Conservation (phyloP, 768 basidiomycete species). For the Chiua virens region DNA sequence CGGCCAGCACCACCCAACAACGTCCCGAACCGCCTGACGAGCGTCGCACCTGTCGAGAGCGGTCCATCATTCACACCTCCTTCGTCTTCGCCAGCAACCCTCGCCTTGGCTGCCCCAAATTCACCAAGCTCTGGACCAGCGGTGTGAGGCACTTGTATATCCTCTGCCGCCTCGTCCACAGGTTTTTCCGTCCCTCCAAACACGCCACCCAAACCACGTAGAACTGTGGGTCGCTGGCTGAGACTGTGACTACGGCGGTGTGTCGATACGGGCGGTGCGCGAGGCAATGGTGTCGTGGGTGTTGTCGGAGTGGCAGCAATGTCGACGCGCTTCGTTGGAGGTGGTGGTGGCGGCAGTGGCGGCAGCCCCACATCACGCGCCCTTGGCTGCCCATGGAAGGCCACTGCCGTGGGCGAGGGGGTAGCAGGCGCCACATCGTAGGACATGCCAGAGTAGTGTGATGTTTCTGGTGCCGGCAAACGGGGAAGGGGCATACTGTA, state of each 20-base stretch:
- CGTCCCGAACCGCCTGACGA: conserved; percentile 78
- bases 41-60: conserved; percentile 61
- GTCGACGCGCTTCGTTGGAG: conserved; percentile 32
- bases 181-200: conserved; percentile 45
- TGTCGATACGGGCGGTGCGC: conserved; percentile 74
- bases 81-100: conserved; percentile 23
- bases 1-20: conserved; percentile 49
- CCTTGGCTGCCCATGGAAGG: conserved; percentile 62
- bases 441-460: conserved; percentile 79
- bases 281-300: conserved; percentile 44
- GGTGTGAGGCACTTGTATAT: conserved; percentile 50
- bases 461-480: conserved; percentile 77
- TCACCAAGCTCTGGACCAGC: conserved; percentile 63
- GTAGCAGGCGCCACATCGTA: conserved; percentile 57
- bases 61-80: conserved; percentile 30
- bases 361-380: conserved; percentile 62
- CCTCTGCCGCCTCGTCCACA: conserved; percentile 45
- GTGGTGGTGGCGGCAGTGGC: conserved; percentile 29
- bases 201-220: conserved; percentile 60
- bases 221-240: conserved; percentile 63
- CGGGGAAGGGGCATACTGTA: conserved; percentile 83
- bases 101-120: conserved; percentile 47
- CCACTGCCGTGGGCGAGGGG: conserved; percentile 57
- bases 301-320: conserved; percentile 21
- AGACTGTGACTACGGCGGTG: conserved; percentile 84